Conservation (phyloP, 2,329 filamentous ascomycete species). For the Aspergillus udagawae region DNA sequence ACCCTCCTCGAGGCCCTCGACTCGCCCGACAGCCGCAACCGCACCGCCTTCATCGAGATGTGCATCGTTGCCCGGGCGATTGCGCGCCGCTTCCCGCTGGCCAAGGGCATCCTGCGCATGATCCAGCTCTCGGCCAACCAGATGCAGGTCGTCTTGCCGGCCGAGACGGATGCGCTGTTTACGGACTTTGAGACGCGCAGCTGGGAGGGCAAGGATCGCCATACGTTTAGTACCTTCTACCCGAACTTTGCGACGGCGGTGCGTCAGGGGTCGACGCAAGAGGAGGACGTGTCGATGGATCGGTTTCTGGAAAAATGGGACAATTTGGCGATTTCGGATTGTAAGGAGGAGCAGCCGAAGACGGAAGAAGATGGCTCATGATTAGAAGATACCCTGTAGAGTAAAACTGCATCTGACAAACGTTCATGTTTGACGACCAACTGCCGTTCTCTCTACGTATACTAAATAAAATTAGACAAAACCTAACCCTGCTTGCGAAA, state of each 20-base stretch:
- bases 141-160: conserved; percentile 18
- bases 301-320: not conserved
- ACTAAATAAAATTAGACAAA: too few relatives aligned
- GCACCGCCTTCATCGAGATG: conserved; percentile 23
- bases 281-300: not conserved
- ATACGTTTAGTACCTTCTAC: conserved; percentile 23
- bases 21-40: conserved; percentile 18
- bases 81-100: conserved; percentile 22
- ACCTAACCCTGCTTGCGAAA: too few relatives aligned
- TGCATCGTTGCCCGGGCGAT: conserved; percentile 22
- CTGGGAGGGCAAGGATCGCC: conserved; percentile 14
- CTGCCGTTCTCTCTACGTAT: too few relatives aligned
- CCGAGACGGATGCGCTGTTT: conserved; percentile 21
- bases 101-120: conserved; percentile 25
- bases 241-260: conserved; percentile 5
- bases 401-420: not conserved
- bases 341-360: not conserved
- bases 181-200: conserved; percentile 16
- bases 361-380: not conserved
- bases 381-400: not conserved
- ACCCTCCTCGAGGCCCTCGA: conserved; percentile 25
- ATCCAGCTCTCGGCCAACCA: conserved; percentile 24
- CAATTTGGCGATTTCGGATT: not conserved
- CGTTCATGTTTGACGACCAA: too few relatives aligned
- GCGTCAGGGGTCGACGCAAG: not conserved